Conservation (phyloP, 352 stramenopile genomes). For the Pseudoperonospora humuli region DNA sequence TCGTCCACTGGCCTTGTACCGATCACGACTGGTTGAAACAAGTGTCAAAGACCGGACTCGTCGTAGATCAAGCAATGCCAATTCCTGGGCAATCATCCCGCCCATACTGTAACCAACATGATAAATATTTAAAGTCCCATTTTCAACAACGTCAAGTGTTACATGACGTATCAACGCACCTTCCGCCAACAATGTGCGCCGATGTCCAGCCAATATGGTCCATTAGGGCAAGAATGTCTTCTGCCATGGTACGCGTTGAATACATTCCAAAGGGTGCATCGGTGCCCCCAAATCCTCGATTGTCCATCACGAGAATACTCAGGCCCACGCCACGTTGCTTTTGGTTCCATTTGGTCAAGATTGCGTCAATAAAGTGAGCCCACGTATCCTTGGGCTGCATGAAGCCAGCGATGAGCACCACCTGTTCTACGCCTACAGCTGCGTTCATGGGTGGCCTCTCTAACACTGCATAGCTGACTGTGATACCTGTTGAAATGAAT, state of each 20-base stretch:
- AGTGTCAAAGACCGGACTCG: constrained; percentile 46
- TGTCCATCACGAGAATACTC: constrained; percentile 48
- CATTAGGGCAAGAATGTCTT: constrained; percentile 47
- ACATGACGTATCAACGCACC: constrained; percentile 19
- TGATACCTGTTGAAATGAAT: constrained; percentile 34
- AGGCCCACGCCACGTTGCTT: constrained; percentile 24
- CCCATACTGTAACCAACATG: constrained; percentile 29
- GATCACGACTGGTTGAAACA: constrained; percentile 42
- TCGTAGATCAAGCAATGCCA: constrained; percentile 33
- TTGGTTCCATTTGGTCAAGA: constrained; percentile 34
- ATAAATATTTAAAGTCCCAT: too few species aligned
- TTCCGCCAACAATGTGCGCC: constrained; percentile 39
- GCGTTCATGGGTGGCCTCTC: constrained; percentile 17
- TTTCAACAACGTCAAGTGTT: too few species aligned
- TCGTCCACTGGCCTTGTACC: constrained; percentile 32
- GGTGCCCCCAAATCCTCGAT: constrained; percentile 44
- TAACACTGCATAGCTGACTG: constrained; percentile 44
- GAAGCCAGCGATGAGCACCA: constrained; percentile 53
- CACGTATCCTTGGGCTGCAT: constrained; percentile 49
- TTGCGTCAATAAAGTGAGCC: constrained; percentile 36
- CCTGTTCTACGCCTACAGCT: constrained; percentile 24
- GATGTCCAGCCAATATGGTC: constrained; percentile 47
- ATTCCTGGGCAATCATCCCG: constrained; percentile 53
- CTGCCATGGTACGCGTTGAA: constrained; percentile 47
- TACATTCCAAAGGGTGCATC: constrained; percentile 36